Percentiles rank a stretch among this genome's conserved stretches.
Conservation (phyloP, 352 stramenopile species). For the Phytopythium delawarense region DNA sequence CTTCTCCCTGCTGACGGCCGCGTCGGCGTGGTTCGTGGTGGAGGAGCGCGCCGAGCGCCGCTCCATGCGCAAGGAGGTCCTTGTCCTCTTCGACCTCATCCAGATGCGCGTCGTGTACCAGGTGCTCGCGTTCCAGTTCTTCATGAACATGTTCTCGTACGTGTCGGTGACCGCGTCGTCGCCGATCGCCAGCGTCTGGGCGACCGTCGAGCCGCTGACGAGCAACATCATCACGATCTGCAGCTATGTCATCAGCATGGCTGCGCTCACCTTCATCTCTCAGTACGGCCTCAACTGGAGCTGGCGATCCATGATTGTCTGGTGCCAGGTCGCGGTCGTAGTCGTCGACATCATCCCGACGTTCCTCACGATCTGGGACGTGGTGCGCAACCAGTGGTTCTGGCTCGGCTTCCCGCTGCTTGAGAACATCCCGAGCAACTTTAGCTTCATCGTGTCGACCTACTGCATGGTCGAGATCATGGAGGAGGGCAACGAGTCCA, state of each 20-base stretch:
- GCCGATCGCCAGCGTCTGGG: constrained; percentile 32
- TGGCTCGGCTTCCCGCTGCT: constrained; percentile 51
- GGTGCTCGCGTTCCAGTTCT: constrained; percentile 50
- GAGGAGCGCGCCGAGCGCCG: constrained; percentile 20
- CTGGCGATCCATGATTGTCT: constrained; percentile 39
- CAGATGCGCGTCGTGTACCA: constrained; percentile 47
- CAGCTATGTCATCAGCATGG: constrained; percentile 28
- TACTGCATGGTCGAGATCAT: constrained; percentile 61
- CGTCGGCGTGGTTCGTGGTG: constrained; percentile 27
- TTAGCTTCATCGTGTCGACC: constrained; percentile 49
- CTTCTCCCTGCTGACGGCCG: constrained; percentile 22
- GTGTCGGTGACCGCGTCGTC: constrained; percentile 30
- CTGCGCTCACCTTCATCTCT: constrained; percentile 31
- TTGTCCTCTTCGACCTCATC: constrained; percentile 27
- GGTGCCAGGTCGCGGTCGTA: constrained; percentile 31
- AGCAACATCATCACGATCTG: constrained; percentile 26
- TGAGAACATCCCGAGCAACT: constrained; percentile 37
- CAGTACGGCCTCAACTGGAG: constrained; percentile 42
- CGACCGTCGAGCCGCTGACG: constrained; percentile 27
- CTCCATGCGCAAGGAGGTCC: constrained; percentile 19
- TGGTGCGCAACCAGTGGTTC: constrained; percentile 59
- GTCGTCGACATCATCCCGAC: constrained; percentile 32
- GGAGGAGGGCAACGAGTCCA: constrained; percentile 45
- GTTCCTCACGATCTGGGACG: constrained; percentile 39
- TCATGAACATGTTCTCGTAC: constrained; percentile 34